Evolutionary conservation across 2,329 filamentous ascomycete genomes (phyloP), one percentile per base, ranked within the genome.

Genomic region (Leptosphaerulina australis): DNA sequence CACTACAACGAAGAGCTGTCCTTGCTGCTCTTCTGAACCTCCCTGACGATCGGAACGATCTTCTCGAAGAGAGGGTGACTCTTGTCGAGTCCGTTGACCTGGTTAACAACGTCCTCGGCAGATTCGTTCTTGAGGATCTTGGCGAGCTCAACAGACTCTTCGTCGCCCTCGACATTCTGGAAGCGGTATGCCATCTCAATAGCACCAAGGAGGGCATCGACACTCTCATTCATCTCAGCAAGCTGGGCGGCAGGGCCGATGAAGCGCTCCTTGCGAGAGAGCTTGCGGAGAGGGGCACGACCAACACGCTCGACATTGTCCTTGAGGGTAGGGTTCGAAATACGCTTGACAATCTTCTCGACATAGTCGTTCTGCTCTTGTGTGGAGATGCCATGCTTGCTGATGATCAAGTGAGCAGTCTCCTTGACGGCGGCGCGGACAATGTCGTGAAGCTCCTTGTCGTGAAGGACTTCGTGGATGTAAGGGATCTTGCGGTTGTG

Each of bases 291-390:
- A 14, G 94, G 94, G 14, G 92, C 93, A 71, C 94, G 92, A 47
- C 93, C 94, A 59, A 99, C 94, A 74, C 94, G 92, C 79, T 95
- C 91, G 26, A 97, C 91, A 10, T 88, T 87, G 74, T 99, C 93
- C 76, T 96, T 90, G 51, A 97, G 82, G 62, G 92, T 87, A 11
- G 91, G 92, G 80, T 97, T 97, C 74, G 90, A 90, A 74, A 97
- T 97, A 66, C 93, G 90, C 65, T 82, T 83, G 71, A 99, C 85
- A 76, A 99, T 99, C 77, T 90, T 92, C 68, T 94, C 83, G 54
- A 96, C 90, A 72, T 99, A 99, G 2, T 86, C 84, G 37, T 86
- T 78, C 78, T 99, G 94, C 68, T 91, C 90, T 41, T 86, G 76
- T 44, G 80, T 77, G 44, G 81, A 75, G 71, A 97, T 96, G 53